phyloP scores from a whole-genome alignment of 1,139 yeast species.

The Pneumocystis murina region DNA sequence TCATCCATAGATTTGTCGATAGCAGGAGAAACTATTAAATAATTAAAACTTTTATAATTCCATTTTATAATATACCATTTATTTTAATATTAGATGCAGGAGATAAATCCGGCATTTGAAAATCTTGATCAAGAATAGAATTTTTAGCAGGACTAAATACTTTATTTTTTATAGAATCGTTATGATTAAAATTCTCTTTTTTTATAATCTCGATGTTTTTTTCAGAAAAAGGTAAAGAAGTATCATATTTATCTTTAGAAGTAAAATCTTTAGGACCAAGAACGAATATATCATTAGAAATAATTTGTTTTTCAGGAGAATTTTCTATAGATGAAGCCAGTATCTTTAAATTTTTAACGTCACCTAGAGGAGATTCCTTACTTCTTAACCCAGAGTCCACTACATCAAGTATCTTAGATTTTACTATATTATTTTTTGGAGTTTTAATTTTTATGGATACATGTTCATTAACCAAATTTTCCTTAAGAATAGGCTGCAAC shows the following conservation, averaged over 20 bases:
- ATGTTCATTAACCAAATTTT: neutral
- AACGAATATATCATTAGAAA: neutral
- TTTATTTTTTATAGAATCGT: neutral
- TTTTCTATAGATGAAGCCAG: neutral
- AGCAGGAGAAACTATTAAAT: neutral
- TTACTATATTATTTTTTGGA: neutral
- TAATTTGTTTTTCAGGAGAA: neutral
- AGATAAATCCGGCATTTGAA: neutral
- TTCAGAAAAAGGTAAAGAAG: neutral
- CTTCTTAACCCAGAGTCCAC: neutral
- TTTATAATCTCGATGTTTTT: neutral
- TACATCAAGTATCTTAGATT: neutral
- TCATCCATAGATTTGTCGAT: neutral
- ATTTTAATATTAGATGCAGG: neutral
- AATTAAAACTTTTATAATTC: neutral
- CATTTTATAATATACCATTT: neutral
- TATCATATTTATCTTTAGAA: neutral
- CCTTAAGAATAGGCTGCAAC: neutral
- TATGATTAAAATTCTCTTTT: neutral
- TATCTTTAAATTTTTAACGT: neutral
- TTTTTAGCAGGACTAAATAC: neutral
- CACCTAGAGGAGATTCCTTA: too few relatives aligned
- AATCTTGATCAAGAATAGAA: neutral
- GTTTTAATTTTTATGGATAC: neutral
- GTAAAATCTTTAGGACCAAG: neutral